Percentiles rank a stretch among this genome's conserved stretches.
These are phyloP conservation scores for Plasmodium cynomolgi DNA, from an alignment of 169 alveolate species.

Conservation along the genomic window DNA sequence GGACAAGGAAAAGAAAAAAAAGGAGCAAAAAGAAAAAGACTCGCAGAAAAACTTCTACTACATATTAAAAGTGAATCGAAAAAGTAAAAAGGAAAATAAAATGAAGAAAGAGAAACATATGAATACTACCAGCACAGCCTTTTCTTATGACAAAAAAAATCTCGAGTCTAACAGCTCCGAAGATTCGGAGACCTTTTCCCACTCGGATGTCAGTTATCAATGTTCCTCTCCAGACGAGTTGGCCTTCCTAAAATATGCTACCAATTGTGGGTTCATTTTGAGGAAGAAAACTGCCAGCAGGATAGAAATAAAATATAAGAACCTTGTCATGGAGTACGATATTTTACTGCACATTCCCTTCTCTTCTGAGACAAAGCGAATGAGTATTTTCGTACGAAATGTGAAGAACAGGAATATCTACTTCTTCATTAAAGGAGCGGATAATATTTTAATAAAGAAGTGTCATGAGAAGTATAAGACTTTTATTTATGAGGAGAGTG, in stretches of 20 bases:
- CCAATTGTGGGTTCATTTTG: conserved; percentile 91
- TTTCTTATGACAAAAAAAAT: neutral
- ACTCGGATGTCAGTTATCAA: conserved; percentile 89
- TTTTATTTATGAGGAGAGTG: conserved; percentile 92
- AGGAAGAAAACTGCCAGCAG: conserved; percentile 89
- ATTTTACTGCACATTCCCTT: conserved; percentile 96
- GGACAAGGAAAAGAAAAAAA: conserved; percentile 44
- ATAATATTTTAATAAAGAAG: conserved; percentile 91
- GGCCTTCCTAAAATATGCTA: conserved; percentile 97
- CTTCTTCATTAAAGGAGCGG: conserved; percentile 95
- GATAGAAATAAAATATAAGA: conserved; percentile 84
- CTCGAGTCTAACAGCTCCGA: conserved; percentile 50
- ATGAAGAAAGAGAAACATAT: conserved; percentile 22
- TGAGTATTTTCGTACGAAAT: conserved; percentile 97
- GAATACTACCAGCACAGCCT: neutral
- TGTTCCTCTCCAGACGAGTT: conserved; percentile 99
- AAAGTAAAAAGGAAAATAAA: conserved; percentile 24
- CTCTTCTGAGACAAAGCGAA: conserved; percentile 96
- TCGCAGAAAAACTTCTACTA: conserved; percentile 72
- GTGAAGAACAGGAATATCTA: conserved; percentile 71
- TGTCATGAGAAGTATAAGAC: conserved; percentile 90
- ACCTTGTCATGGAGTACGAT: conserved; percentile 83
- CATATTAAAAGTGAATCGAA: conserved; percentile 75
- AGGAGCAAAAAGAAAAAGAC: conserved; percentile 78
- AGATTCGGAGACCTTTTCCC: conserved; percentile 57